Evolutionary conservation across 1,284 basidiomycete species (phyloP), one percentile per base, ranked within the genome.

Genomic region (Dichomitus squalens): DNA sequence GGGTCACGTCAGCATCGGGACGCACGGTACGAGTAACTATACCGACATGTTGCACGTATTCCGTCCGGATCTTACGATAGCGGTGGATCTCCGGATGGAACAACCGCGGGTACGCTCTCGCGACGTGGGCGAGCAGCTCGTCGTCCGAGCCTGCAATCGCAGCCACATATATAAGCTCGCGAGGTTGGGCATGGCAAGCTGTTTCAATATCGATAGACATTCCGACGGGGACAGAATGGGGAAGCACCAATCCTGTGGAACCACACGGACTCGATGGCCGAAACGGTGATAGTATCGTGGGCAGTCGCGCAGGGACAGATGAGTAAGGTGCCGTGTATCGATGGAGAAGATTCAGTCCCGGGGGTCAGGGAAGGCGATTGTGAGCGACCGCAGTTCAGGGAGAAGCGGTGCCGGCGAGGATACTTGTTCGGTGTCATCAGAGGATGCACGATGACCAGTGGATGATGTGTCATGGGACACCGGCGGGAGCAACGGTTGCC

Each of bases 141-240:
- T 52, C 38, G 27, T 49, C 53, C 16, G 47, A 35, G 0, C 31
- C 3, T 1, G 25, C 38, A 5, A 47, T 50, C 1, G 50, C 27
- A 1, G 27, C 23, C 16, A 25, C 18, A 40, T 52, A 59, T 11
- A 53, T 40, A 3, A 59, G 58, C 18, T 55, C 58, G 3, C 55
- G 23, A 59, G 40, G 4, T 35, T 16, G 12, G 49, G 46, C 7
- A 34, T 20, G 0, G 34, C 9, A 29, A 52, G 48, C 3, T 53
- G 53, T 9, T 36, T 35, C 20, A 58, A 8, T 14, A 55, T 48
- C 9, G 36, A 40, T 2, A 58, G 33, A 18, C 36, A 43, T 12
- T 58, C 48, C 0, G 35, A 7, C 11, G 52, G n/a, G 7, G 39
- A 14, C 9, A 53, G 40, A 27, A 53, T 35, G 14, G 44, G 35